Evolutionary conservation across 2,329 filamentous ascomycete species (phyloP), one percentile per base, ranked within the genome.

Genomic region (Calonectria ilicicola): DNA sequence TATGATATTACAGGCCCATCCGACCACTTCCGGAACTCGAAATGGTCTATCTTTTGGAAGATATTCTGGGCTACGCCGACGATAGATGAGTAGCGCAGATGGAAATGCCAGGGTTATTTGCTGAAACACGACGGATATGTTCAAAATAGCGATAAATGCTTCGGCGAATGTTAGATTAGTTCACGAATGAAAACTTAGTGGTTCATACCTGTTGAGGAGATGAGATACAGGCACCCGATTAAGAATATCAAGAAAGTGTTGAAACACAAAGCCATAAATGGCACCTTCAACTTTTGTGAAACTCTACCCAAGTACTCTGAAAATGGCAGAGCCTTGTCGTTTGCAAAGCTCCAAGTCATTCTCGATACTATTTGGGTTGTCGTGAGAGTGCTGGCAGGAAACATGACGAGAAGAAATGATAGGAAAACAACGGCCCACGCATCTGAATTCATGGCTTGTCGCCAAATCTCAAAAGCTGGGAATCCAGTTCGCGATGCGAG

Each of bases 271-370:
- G 65, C 47, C 8, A 19, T 51, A 3, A 65, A 21, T 17, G 46
- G 63, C 9, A 65, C 63, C n/a, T 38, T 51, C 1, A 26, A 21
- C 8, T 8, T 53, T 17, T 12, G 19, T 19, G 65, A 53, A 9
- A 66, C 46, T 14, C 4, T 42, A 19, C 35, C 19, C 10, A 65
- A 6, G 6, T 32, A 15, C 15, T 26, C 19, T 9, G 62, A 65
- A 65, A 65, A 65, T 6, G 38, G 15, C 1, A 65, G 23, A 1
- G 46, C 63, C 15, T 65, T 65, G 10, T 65, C 63, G n/a, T 65
- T 65, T 2, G 63, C 46, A 38, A 65, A 65, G 21, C 63, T 65
- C 63, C 63, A 65, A 1, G 63, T 65, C 63, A 65, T 65, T 53
- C 63, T 40, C 1, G 63, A 65, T 7, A 65, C 63, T 2, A 65